Conservation (phyloP, 2,329 filamentous ascomycete genomes). For the Metarhizium anisopliae region DNA sequence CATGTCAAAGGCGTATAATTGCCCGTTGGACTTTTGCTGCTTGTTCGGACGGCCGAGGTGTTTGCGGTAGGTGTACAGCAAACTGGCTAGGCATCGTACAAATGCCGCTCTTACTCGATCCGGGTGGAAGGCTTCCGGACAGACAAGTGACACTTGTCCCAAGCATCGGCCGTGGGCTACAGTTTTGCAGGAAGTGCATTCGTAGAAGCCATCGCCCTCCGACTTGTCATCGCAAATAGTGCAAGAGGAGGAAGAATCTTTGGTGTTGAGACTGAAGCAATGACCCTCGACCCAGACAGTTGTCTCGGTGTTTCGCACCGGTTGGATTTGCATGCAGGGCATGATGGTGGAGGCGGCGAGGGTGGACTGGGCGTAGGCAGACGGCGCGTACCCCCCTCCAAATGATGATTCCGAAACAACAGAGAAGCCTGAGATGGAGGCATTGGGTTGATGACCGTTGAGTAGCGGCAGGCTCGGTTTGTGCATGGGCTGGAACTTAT, state of each 20-base stretch:
- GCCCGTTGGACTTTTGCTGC: constrained; percentile 51
- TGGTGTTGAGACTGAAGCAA: constrained; percentile 58
- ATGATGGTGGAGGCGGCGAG: constrained; percentile 78
- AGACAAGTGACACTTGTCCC: constrained; percentile 54
- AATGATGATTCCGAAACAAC: constrained; percentile 63
- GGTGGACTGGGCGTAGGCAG: constrained; percentile 78
- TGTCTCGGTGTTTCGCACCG: constrained; percentile 68
- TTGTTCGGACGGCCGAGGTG: constrained; percentile 49
- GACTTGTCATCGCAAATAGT: constrained; percentile 69
- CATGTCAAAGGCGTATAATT: constrained; percentile 57
- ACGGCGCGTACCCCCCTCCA: constrained; percentile 63
- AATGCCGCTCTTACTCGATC: constrained; percentile 56
- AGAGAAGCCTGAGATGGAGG: constrained; percentile 51
- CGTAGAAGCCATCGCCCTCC: constrained; percentile 64
- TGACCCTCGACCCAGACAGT: constrained; percentile 81
- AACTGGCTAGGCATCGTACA: constrained; percentile 55
- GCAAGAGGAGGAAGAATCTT: constrained; percentile 54
- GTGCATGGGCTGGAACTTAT: constrained; percentile 57
- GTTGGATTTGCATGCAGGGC: constrained; percentile 74
- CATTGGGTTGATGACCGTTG: constrained; percentile 50
- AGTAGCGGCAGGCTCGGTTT: constrained; percentile 68
- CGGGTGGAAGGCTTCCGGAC: constrained; percentile 50
- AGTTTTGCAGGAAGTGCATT: constrained; percentile 56
- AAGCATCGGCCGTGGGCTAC: constrained; percentile 51
- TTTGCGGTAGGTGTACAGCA: constrained; percentile 59